These are phyloP conservation scores for Plasmodium cynomolgi DNA, from an alignment of 169 alveolate genomes.

Conservation along the genomic window DNA sequence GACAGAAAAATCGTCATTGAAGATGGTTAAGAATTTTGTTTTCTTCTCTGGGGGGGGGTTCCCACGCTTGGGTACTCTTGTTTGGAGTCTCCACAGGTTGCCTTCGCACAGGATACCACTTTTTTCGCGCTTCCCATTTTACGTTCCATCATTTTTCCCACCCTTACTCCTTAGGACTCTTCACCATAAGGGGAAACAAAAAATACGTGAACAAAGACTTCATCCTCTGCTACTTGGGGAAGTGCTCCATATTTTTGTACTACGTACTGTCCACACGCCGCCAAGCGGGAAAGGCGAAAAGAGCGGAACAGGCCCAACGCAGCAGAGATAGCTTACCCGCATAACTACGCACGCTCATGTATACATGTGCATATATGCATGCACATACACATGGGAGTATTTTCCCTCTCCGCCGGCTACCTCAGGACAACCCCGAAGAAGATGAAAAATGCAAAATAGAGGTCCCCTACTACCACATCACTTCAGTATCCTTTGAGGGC, in stretches of 20 bases:
- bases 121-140: not conserved
- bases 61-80: not conserved
- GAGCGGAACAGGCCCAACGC: not conserved
- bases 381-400: not conserved
- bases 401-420: not conserved
- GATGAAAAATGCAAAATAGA: conserved; percentile 73
- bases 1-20: conserved; percentile 46
- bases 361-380: not conserved
- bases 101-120: not conserved
- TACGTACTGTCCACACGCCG: conserved; percentile 4
- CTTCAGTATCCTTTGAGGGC: conserved; percentile 14
- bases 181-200: conserved; percentile 18
- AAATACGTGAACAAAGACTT: conserved; percentile 19
- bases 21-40: conserved; percentile 30
- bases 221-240: conserved; percentile 53
- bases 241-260: conserved; percentile 50
- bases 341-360: not conserved
- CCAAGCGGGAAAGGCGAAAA: not conserved
- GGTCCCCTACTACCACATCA: conserved; percentile 62
- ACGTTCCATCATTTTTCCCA: not conserved
- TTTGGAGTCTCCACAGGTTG: not conserved
- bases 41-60: not conserved
- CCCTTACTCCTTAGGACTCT: conserved; percentile 14
- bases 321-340: not conserved
- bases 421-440: conserved; percentile 55